These are phyloP conservation scores for Exophiala mesophila DNA, from an alignment of 2,329 filamentous ascomycete species.

Conservation along the genomic window DNA sequence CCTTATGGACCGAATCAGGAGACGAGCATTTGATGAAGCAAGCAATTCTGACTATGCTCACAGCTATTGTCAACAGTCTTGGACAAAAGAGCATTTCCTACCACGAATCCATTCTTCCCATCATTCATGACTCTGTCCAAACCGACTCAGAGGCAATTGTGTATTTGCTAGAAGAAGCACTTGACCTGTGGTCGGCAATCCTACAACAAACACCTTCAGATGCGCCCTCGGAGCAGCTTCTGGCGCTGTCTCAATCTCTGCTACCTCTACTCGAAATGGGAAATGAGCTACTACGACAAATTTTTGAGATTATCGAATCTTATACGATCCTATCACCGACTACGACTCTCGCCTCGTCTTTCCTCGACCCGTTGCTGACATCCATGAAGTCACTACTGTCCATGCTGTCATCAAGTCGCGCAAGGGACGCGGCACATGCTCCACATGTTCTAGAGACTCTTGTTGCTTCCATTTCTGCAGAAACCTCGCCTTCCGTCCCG, in stretches of 20 bases:
- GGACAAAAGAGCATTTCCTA: conserved; percentile 71
- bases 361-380: conserved; percentile 38
- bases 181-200: conserved; percentile 82
- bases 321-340: conserved; percentile 63
- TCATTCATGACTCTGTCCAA: conserved; percentile 75
- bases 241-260: conserved; percentile 57
- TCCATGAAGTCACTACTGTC: conserved; percentile 28
- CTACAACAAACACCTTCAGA: conserved; percentile 61
- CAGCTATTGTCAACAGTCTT: conserved; percentile 81
- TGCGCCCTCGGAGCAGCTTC: conserved; percentile 53
- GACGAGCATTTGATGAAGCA: conserved; percentile 93
- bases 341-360: conserved; percentile 40
- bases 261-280: conserved; percentile 64
- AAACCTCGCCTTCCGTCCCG: conserved; percentile 25
- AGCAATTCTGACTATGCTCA: conserved; percentile 78
- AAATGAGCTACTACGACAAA: conserved; percentile 57
- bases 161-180: conserved; percentile 83
- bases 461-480: conserved; percentile 29
- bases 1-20: conserved; percentile 77
- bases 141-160: conserved; percentile 67
- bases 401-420: conserved; percentile 21
- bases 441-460: conserved; percentile 37
- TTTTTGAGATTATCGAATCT: conserved; percentile 61
- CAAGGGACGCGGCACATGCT: conserved; percentile 34
- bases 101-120: conserved; percentile 72